Evolutionary conservation across 2,329 filamentous ascomycete genomes (phyloP).

Genomic region (Pestalotiopsis sp.): DNA sequence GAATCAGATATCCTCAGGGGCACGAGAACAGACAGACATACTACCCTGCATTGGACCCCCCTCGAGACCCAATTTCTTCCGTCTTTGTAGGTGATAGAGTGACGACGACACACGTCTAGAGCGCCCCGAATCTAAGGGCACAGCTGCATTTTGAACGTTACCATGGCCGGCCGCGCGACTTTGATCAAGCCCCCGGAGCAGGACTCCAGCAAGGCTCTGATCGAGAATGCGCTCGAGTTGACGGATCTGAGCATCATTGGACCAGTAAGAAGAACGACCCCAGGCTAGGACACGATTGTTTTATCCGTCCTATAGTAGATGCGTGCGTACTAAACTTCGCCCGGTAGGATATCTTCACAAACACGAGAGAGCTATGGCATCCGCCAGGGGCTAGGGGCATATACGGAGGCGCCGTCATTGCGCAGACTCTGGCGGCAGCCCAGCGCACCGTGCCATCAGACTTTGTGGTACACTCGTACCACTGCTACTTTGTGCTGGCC

Average conservation of each 20-base stretch:
- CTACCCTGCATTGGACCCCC: background rate
- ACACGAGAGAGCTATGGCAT: conserved; percentile 89
- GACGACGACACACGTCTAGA: background rate
- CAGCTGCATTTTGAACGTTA: background rate
- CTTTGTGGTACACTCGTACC: conserved; percentile 92
- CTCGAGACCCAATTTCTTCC: background rate
- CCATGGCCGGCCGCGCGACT: conserved; percentile 46
- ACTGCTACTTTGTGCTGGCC: conserved; percentile 97
- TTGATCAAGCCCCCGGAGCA: conserved; percentile 76
- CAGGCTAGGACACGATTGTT: background rate
- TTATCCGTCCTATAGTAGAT: background rate
- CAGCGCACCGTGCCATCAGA: conserved; percentile 81
- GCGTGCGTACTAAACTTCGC: background rate
- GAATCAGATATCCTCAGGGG: background rate
- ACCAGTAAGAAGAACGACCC: conserved; percentile 54
- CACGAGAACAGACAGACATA: background rate
- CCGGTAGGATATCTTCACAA: conserved; percentile 85
- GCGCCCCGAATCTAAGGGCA: background rate
- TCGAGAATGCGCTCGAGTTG: conserved; percentile 89
- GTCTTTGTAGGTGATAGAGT: background rate
- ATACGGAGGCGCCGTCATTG: conserved; percentile 91
- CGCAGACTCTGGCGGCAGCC: conserved; percentile 71
- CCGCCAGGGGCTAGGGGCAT: conserved; percentile 90
- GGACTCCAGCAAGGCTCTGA: conserved; percentile 73
- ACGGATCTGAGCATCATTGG: conserved; percentile 77